Percentiles rank a stretch among this genome's conserved stretches.
Conservation (phyloP, 306 rosid species). For the Prunus mongolica region DNA sequence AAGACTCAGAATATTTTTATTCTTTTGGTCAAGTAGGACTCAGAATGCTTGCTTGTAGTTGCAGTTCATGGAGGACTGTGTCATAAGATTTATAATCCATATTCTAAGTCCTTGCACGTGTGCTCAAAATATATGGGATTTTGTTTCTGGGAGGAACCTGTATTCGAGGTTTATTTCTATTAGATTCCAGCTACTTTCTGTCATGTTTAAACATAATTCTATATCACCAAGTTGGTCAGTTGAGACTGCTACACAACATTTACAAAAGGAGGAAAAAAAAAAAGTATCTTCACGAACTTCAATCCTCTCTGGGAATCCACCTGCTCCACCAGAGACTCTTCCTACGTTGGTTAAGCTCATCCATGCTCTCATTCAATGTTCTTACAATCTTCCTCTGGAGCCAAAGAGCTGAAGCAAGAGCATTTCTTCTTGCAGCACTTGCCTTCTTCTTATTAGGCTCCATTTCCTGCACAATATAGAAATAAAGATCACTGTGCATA, state of each 20-base stretch:
- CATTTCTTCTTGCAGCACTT: conserved; percentile 63
- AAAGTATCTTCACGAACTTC: conserved; percentile 11
- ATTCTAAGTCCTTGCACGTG: conserved; percentile 30
- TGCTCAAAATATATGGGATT: conserved; percentile 32
- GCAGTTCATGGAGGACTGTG: conserved; percentile 26
- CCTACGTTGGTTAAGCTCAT: conserved; percentile 60
- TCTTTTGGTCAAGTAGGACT: neutral
- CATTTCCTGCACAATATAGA: conserved; percentile 43
- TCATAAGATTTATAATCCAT: neutral
- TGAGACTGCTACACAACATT: conserved; percentile 47
- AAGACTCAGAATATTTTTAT: too few relatives aligned
- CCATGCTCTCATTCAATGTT: conserved; percentile 86
- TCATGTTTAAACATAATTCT: conserved; percentile 28
- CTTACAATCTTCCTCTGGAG: conserved; percentile 66
- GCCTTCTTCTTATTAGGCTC: conserved; percentile 67
- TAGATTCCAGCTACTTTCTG: conserved; percentile 37
- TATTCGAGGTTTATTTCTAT: conserved; percentile 41
- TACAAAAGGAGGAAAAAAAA: conserved; percentile 34
- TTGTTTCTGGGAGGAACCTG: neutral
- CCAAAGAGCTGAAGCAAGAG: conserved; percentile 75
- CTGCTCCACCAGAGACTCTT: conserved; percentile 96
- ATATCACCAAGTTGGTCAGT: conserved; percentile 29
- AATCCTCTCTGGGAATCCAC: conserved; percentile 96
- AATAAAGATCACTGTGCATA: neutral
- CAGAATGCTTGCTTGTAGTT: conserved; percentile 6